Evolutionary conservation across 768 basidiomycete genomes (phyloP), one percentile per base, ranked within the genome.

Genomic region (Dentipellis fragilis): DNA sequence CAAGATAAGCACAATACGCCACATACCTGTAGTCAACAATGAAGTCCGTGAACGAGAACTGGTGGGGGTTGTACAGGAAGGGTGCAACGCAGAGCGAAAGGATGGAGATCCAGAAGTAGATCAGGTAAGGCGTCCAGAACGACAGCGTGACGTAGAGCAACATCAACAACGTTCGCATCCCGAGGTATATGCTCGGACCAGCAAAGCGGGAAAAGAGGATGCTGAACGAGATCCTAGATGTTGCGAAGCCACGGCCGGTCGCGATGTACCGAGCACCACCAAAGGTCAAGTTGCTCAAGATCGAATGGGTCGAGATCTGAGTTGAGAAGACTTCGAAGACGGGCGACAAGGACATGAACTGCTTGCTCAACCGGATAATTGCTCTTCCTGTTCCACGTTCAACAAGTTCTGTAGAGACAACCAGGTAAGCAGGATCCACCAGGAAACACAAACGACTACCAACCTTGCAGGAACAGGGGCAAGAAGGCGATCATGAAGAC

Each of bases 51-150:
- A 93, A 87, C 17, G 90, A 89, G 74, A 99, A 99, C 71, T 98
- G 96, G 70, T 99, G 96, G n/a, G 96, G 96, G 68, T 98, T 99
- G 81, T 98, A 99, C 65, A 97, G 69, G 87, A 99, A 99, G 8
- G 96, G 96, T 34, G 95, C 87, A 60, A 97, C 72, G 65, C 93
- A 97, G 9, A 99, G 80, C 14, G 93, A 83, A 35, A 93, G 75
- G 59, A 94, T 91, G 45, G 95, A 93, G 54, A 97, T 69, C 95
- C 95, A 98, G 79, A 99, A 99, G 76, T 98, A 99, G 68, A 93
- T 86, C 64, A 97, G 70, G 69, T 88, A 95, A 2, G 88, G 85
- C 34, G 90, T 89, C 89, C 91, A 97, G 52, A 97, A 72, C 23
- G 92, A 77, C 69, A 97, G 70, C 22, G 96, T 95, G 67, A 95